Evolutionary conservation across 1,284 basidiomycete genomes (phyloP).

Genomic region (Porodaedalea pini): DNA sequence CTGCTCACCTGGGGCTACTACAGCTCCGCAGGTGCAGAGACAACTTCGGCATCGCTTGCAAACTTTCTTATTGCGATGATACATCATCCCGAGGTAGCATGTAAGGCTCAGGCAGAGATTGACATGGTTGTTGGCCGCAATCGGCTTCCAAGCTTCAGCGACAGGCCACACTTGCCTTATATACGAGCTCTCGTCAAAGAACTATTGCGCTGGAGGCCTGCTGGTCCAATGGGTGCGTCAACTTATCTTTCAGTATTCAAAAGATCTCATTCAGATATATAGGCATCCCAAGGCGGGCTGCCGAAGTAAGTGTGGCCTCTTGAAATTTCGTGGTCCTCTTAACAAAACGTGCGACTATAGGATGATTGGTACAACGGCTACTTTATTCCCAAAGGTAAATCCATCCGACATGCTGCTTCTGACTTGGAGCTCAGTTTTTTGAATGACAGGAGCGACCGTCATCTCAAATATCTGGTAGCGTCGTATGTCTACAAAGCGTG

Average conservation of each 20-base stretch:
- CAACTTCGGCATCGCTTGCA: constrained; percentile 7
- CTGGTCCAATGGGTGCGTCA: background rate
- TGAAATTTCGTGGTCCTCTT: background rate
- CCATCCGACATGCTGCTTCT: too few relatives aligned
- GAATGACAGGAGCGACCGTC: background rate
- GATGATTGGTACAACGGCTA: constrained; percentile 8
- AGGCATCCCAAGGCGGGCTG: constrained; percentile 2
- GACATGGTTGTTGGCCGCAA: constrained; percentile 27
- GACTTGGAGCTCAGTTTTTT: too few relatives aligned
- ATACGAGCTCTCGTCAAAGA: constrained; percentile 22
- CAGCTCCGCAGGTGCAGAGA: constrained; percentile 18
- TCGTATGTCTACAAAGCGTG: background rate
- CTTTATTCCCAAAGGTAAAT: constrained; percentile 10
- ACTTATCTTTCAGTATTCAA: background rate
- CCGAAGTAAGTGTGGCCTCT: background rate
- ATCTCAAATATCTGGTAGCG: constrained; percentile 11
- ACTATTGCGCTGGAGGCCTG: constrained; percentile 3
- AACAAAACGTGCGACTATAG: background rate
- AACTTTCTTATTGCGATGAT: constrained; percentile 28
- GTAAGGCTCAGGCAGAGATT: constrained; percentile 27
- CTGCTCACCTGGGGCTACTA: background rate
- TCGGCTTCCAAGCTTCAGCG: constrained; percentile 29
- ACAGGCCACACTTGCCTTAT: constrained; percentile 27
- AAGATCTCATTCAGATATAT: too few relatives aligned
- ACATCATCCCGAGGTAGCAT: constrained; percentile 25